phyloP scores from a whole-genome alignment of 768 basidiomycete species.

The Rhodotorula graminis region DNA sequence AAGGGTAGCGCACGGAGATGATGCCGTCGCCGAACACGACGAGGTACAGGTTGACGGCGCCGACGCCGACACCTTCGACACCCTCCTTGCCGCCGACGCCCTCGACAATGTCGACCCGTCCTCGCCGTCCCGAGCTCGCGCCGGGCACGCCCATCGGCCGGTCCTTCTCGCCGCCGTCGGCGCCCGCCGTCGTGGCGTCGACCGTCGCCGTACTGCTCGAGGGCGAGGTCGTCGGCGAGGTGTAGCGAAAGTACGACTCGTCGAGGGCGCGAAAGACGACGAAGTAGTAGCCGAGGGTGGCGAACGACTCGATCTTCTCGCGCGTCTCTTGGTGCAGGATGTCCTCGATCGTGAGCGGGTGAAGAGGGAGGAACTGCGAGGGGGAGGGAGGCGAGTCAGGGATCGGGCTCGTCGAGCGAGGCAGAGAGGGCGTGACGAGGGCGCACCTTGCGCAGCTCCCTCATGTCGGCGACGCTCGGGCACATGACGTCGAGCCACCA shows the following conservation, averaged over 20 bases:
- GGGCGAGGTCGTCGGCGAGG: slow-evolving; percentile 8
- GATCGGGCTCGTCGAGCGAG: no score
- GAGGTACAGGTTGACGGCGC: slow-evolving; percentile 80
- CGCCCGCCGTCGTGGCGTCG: neutral
- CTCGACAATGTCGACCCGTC: slow-evolving; percentile 51
- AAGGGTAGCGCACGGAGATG: slow-evolving; percentile 47
- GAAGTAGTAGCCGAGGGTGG: slow-evolving; percentile 83
- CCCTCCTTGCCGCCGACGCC: slow-evolving; percentile 52
- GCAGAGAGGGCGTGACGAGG: neutral
- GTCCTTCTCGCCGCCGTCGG: neutral
- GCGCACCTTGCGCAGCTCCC: slow-evolving; percentile 70
- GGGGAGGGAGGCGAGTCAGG: slow-evolving; percentile 6
- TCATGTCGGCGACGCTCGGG: slow-evolving; percentile 81
- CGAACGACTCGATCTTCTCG: slow-evolving; percentile 84
- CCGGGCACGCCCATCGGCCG: neutral
- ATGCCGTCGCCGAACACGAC: slow-evolving; percentile 85
- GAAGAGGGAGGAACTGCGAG: slow-evolving; percentile 69
- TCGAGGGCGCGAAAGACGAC: slow-evolving; percentile 80
- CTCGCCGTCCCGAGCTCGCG: slow-evolving; percentile 42
- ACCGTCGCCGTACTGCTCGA: neutral
- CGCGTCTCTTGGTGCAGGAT: slow-evolving; percentile 84
- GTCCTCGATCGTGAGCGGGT: slow-evolving; percentile 89
- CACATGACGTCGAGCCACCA: slow-evolving; percentile 91
- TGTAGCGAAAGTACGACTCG: slow-evolving; percentile 51
- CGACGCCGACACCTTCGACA: slow-evolving; percentile 54